These are phyloP conservation scores for Laetiporus sulphureus DNA, from an alignment of 1,284 basidiomycete genomes.

Conservation along the genomic window DNA sequence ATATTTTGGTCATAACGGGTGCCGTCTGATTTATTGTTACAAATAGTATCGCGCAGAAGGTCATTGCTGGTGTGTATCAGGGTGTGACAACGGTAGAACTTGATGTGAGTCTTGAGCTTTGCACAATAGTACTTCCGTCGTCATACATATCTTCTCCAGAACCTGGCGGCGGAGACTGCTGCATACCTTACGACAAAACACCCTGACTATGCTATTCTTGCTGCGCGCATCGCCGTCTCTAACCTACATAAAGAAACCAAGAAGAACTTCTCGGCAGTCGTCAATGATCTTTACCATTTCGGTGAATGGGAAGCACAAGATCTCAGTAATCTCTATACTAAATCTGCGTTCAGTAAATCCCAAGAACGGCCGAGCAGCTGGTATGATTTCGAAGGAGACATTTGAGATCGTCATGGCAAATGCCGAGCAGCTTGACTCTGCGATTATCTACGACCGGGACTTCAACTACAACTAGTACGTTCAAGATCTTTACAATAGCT, in stretches of 20 bases:
- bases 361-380: constrained; percentile 82
- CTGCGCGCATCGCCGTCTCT: constrained; percentile 96
- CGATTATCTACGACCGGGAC: constrained; percentile 97
- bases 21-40: constrained; percentile 4
- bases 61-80: constrained; percentile 92
- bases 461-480: constrained; percentile 92
- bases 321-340: not conserved
- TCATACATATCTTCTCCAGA: constrained; percentile 37
- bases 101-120: constrained; percentile 55
- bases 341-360: constrained; percentile 70
- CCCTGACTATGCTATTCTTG: constrained; percentile 97
- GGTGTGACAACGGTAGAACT: constrained; percentile 97
- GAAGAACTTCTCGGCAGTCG: constrained; percentile 91
- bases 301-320: constrained; percentile 35
- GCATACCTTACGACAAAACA: constrained; percentile 96
- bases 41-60: constrained; percentile 83
- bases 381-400: constrained; percentile 90
- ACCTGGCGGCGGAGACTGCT: constrained; percentile 93
- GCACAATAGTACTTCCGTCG: not conserved
- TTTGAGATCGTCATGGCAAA: constrained; percentile 84
- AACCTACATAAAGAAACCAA: constrained; percentile 99
- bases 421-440: constrained; percentile 82
- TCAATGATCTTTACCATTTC: constrained; percentile 89
- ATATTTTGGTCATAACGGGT: not conserved
- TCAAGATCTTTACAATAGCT: not conserved